Conservation (phyloP, 106 monocot genomes). For the Allium cepa region DNA sequence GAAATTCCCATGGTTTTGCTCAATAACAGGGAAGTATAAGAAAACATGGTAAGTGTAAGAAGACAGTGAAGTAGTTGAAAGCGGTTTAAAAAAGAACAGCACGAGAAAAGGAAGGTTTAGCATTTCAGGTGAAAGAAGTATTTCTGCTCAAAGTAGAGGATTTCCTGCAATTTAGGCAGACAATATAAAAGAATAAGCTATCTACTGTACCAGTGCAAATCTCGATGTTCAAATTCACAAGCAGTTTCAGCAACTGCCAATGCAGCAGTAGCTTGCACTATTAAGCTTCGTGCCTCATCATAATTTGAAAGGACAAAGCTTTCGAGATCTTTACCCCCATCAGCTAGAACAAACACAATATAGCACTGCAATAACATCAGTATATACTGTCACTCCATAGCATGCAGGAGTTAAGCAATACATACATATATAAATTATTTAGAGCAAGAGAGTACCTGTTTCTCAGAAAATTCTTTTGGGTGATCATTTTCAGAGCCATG, state of each 20-base stretch:
- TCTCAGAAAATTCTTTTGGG: constrained; percentile 67
- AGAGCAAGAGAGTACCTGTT: constrained; percentile 41
- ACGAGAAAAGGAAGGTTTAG: too few relatives aligned
- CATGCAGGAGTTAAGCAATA: neutral
- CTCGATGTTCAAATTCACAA: constrained; percentile 98
- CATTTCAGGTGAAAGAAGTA: too few relatives aligned
- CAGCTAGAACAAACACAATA: constrained; percentile 81
- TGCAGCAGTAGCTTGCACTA: constrained; percentile 77
- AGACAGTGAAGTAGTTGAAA: too few relatives aligned
- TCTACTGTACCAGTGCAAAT: constrained; percentile 75
- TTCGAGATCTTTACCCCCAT: constrained; percentile 97
- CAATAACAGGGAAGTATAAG: too few relatives aligned
- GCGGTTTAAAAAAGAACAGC: too few relatives aligned
- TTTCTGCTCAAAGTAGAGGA: too few relatives aligned
- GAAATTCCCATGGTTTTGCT: too few relatives aligned
- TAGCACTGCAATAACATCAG: constrained; percentile 44
- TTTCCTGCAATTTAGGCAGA: too few relatives aligned
- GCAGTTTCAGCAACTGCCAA: constrained; percentile 88
- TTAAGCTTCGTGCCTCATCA: constrained; percentile 77
- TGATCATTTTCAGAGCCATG: constrained; percentile 92
- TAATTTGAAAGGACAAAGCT: constrained; percentile 71
- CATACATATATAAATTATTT: too few relatives aligned
- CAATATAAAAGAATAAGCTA: too few relatives aligned
- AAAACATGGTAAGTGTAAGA: too few relatives aligned
- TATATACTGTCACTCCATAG: neutral